phyloP scores from a whole-genome alignment of 2,329 filamentous ascomycete species.

The Magnaporthiopsis poae region DNA sequence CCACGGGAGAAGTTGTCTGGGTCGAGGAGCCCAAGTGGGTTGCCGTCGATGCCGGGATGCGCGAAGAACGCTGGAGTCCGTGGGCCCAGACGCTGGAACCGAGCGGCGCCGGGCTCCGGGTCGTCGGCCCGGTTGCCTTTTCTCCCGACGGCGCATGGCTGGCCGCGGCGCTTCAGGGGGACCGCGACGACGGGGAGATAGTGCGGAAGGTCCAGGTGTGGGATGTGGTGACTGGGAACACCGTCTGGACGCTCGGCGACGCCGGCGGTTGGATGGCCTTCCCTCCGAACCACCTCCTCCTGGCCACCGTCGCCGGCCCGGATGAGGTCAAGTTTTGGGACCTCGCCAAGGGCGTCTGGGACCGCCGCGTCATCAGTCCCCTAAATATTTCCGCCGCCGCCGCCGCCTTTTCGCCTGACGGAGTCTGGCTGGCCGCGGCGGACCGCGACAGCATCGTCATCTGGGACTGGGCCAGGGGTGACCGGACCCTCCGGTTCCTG shows the following conservation, averaged over 20 bases:
- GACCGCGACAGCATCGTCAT: background rate
- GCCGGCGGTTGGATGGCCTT: background rate
- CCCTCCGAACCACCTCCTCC: too few species aligned
- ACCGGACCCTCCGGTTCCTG: too few species aligned
- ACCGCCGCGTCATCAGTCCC: too few species aligned
- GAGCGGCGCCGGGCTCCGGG: conserved; percentile 9
- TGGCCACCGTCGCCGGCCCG: too few species aligned
- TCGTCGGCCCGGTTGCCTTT: background rate
- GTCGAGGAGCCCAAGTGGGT: conserved; percentile 14
- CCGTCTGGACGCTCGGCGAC: conserved; percentile 2
- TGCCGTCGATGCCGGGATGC: conserved; percentile 1
- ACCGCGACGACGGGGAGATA: background rate
- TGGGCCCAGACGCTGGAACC: conserved; percentile 15
- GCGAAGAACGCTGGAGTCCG: conserved; percentile 7
- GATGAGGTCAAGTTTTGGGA: too few species aligned
- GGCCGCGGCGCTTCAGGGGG: conserved; percentile 4
- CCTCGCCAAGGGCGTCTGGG: too few species aligned
- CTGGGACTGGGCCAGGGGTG: conserved; percentile 3
- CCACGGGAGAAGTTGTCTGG: conserved; percentile 13
- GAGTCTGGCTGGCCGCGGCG: background rate
- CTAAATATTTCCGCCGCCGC: background rate
- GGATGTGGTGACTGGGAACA: conserved; percentile 6
- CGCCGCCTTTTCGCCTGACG: conserved; percentile 2
- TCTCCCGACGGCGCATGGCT: conserved; percentile 6
- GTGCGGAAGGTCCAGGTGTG: conserved; percentile 2